Conservation (phyloP, 495 filamentous ascomycete species). For the Cenococcum geophilum region DNA sequence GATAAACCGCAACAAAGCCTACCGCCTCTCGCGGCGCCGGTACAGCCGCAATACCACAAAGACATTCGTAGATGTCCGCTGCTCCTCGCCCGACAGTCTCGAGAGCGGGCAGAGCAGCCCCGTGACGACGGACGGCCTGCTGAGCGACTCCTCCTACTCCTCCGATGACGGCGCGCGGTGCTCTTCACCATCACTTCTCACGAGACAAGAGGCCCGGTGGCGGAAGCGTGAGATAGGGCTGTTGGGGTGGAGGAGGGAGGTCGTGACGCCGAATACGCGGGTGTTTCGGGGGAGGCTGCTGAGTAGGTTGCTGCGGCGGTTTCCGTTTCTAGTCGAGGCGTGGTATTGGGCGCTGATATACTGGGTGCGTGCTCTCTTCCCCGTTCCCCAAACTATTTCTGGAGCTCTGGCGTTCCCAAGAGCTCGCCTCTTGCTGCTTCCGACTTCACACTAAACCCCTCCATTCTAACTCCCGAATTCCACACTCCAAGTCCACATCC, state of each 20-base stretch:
- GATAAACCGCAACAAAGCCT: conserved; percentile 46
- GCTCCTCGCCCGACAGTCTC: conserved; percentile 16
- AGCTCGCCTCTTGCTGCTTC: too few species aligned
- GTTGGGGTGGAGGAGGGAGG: conserved; percentile 33
- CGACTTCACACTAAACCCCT: conserved; percentile 8
- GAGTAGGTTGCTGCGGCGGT: conserved; percentile 55
- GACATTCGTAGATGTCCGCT: conserved; percentile 2
- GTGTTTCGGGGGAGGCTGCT: conserved; percentile 50
- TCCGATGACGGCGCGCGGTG: not conserved
- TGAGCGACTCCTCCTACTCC: not conserved
- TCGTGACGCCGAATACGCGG: conserved; percentile 52
- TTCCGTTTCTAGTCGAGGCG: conserved; percentile 72
- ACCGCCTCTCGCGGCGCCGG: conserved; percentile 19
- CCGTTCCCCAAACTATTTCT: too few species aligned
- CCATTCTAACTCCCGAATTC: not conserved
- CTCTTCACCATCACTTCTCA: conserved; percentile 34
- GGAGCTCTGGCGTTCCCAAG: conserved; percentile 3
- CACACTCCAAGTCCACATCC: too few species aligned
- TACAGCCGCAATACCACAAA: not conserved
- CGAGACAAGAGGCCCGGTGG: conserved; percentile 38
- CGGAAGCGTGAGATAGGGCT: conserved; percentile 43
- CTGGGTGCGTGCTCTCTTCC: conserved; percentile 43
- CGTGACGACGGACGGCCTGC: conserved; percentile 13
- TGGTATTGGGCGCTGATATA: conserved; percentile 75
- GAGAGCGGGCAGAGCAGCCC: conserved; percentile 26